phyloP scores from a whole-genome alignment of 2,329 filamentous ascomycete genomes.

The Ascochyta rabiei region DNA sequence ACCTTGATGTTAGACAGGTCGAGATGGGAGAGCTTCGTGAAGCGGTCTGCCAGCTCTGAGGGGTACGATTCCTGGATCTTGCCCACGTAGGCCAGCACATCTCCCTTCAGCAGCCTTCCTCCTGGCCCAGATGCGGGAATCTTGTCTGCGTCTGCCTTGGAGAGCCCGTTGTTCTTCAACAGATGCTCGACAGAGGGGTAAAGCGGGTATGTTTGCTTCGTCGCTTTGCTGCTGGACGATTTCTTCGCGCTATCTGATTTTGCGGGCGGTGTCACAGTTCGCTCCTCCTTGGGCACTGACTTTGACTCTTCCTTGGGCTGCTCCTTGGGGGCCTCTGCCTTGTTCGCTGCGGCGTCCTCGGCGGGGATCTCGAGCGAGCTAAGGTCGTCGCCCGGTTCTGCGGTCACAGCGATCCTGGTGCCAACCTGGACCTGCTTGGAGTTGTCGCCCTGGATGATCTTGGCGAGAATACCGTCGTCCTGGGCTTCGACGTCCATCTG shows the following conservation, averaged over 20 bases:
- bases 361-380: constrained; percentile 74
- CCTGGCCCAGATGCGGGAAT: constrained; percentile 88
- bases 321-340: constrained; percentile 44
- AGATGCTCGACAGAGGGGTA: constrained; percentile 85
- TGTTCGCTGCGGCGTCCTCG: constrained; percentile 61
- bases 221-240: constrained; percentile 53
- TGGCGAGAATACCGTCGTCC: constrained; percentile 84
- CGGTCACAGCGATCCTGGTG: constrained; percentile 79
- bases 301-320: constrained; percentile 31
- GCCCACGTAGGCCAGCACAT: constrained; percentile 89
- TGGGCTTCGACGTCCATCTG: constrained; percentile 95
- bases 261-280: constrained; percentile 38
- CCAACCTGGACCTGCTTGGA: constrained; percentile 80
- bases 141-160: constrained; percentile 75
- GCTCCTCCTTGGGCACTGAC: constrained; percentile 43
- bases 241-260: constrained; percentile 39
- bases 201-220: constrained; percentile 73
- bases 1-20: constrained; percentile 96
- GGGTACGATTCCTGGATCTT: constrained; percentile 75
- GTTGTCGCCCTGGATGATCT: constrained; percentile 77
- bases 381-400: constrained; percentile 81
- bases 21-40: constrained; percentile 79
- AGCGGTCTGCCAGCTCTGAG: constrained; percentile 70
- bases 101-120: constrained; percentile 90
- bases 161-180: constrained; percentile 77